Conservation (phyloP, 148 eudicot genomes). For the Spergularia marina region DNA sequence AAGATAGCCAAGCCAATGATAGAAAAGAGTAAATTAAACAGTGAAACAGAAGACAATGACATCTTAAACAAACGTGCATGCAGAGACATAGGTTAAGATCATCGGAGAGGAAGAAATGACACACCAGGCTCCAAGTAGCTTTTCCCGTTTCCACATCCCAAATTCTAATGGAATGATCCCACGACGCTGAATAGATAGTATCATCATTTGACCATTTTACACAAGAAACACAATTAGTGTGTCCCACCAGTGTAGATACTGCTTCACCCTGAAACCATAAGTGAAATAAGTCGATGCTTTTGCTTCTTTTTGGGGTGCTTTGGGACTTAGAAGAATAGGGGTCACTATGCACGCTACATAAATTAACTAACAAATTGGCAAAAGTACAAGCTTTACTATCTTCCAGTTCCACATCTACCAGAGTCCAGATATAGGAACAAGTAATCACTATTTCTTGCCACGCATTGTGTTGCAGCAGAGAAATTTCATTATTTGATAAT, state of each 20-base stretch:
- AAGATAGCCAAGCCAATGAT: not conserved
- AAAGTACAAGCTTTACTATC: not conserved
- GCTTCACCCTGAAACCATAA: slow-evolving; percentile 63
- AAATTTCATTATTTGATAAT: not conserved
- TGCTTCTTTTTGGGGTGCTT: not conserved
- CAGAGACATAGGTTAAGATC: not conserved
- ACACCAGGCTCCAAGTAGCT: slow-evolving; percentile 69
- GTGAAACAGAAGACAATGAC: not conserved
- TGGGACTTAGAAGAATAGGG: not conserved
- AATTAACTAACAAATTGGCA: not conserved
- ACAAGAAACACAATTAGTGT: slow-evolving; percentile 85
- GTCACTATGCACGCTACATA: not conserved
- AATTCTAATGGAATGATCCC: slow-evolving; percentile 90
- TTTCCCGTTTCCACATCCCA: slow-evolving; percentile 94
- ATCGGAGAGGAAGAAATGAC: slow-evolving; percentile 15
- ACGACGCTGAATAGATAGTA: slow-evolving; percentile 88
- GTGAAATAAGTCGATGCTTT: not conserved
- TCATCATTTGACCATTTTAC: slow-evolving; percentile 77
- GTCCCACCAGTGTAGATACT: slow-evolving; percentile 74
- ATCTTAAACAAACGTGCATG: not conserved
- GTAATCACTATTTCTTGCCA: not conserved
- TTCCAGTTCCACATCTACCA: not conserved
- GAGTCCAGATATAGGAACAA: not conserved
- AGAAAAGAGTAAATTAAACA: not conserved
- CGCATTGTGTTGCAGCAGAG: not conserved